Conservation (phyloP, 176 grass and related monocot genomes). For the Bonia amplexicaulis region DNA sequence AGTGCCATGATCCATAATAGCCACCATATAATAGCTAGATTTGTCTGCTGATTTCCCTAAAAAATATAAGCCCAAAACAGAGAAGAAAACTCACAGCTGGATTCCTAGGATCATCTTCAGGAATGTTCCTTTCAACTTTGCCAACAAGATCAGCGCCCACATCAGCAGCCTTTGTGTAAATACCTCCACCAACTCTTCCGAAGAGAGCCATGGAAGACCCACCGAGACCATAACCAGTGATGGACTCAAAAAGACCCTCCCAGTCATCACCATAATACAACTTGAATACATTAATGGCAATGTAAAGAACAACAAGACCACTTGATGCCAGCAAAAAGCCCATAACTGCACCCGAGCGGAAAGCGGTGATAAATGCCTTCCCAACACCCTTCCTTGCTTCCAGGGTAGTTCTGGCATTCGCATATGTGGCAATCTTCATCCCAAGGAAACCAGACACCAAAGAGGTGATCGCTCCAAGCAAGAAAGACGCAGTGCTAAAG, state of each 20-base stretch:
- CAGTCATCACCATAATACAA: slow-evolving; percentile 86
- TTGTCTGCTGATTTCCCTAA: background rate
- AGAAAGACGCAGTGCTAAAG: slow-evolving; percentile 70
- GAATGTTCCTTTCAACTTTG: slow-evolving; percentile 87
- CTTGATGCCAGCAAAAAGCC: slow-evolving; percentile 80
- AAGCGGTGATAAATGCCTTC: slow-evolving; percentile 75
- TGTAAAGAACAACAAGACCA: slow-evolving; percentile 84
- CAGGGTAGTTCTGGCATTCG: slow-evolving; percentile 79
- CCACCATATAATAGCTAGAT: background rate
- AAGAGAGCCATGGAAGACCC: slow-evolving; percentile 92
- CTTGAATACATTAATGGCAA: slow-evolving; percentile 70
- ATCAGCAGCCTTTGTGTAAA: slow-evolving; percentile 96
- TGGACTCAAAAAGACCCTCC: slow-evolving; percentile 86
- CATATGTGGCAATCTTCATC: slow-evolving; percentile 89
- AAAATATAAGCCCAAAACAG: background rate
- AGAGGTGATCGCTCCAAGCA: slow-evolving; percentile 85
- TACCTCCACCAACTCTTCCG: slow-evolving; percentile 83
- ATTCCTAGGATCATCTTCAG: slow-evolving; percentile 90
- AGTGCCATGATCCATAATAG: background rate
- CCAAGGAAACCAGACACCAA: slow-evolving; percentile 87
- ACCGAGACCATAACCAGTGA: slow-evolving; percentile 93
- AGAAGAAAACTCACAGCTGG: slow-evolving; percentile 68
- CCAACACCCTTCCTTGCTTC: slow-evolving; percentile 91
- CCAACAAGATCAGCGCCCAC: slow-evolving; percentile 93
- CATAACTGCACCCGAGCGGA: slow-evolving; percentile 89